phyloP scores from a whole-genome alignment of 495 filamentous ascomycete genomes.

The Neurospora africana region DNA sequence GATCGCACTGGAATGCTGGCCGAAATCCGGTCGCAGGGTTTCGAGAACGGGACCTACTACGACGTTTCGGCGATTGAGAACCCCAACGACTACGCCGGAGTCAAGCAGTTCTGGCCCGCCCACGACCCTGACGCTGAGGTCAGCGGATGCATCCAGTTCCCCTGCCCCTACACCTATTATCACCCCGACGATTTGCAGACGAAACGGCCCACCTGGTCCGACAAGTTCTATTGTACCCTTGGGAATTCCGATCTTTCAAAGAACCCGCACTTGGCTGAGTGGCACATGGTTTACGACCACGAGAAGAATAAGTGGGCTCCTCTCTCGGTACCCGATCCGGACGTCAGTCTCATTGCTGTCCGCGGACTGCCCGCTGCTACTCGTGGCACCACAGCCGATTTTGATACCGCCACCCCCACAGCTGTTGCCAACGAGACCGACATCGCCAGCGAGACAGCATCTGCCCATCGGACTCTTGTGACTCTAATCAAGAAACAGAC shows the following conservation, averaged over 20 bases:
- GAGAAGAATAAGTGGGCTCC: background rate
- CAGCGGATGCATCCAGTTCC: constrained; percentile 38
- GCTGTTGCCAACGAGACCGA: background rate
- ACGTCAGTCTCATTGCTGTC: background rate
- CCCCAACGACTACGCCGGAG: constrained; percentile 29
- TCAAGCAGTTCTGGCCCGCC: constrained; percentile 38
- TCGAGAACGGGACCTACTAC: constrained; percentile 32
- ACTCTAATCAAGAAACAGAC: background rate
- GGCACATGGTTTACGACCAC: background rate
- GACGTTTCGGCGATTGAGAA: constrained; percentile 48
- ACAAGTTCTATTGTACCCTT: constrained; percentile 31
- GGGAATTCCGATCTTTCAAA: constrained; percentile 12
- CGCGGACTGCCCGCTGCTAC: background rate
- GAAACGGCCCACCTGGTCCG: constrained; percentile 21
- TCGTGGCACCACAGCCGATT: background rate
- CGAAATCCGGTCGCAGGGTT: constrained; percentile 39
- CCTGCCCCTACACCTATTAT: constrained; percentile 41
- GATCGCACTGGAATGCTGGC: constrained; percentile 40
- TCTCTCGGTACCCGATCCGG: background rate
- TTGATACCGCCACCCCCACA: background rate
- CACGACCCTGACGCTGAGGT: constrained; percentile 7
- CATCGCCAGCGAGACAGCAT: background rate
- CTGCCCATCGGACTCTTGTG: background rate
- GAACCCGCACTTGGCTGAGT: background rate
- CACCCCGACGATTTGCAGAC: constrained; percentile 39